phyloP scores from a whole-genome alignment of 2,329 filamentous ascomycete species.

The Cercospora sp. region DNA sequence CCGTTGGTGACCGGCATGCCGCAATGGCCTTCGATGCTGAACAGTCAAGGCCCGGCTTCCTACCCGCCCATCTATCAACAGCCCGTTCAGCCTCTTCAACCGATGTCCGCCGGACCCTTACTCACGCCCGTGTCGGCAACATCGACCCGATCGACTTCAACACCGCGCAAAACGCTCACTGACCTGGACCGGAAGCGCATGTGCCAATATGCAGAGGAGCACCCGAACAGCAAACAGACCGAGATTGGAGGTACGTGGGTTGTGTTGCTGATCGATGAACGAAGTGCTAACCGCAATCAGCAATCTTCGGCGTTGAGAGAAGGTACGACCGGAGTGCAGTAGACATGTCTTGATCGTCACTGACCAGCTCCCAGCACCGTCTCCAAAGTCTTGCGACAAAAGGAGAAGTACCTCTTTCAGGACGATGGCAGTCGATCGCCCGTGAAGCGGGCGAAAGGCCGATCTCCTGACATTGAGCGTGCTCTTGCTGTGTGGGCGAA shows the following conservation, averaged over 20 bases:
- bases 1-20: conserved; percentile 67
- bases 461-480: conserved; percentile 87
- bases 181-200: conserved; percentile 87
- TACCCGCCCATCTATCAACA: conserved; percentile 65
- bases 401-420: conserved; percentile 86
- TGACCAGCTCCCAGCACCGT: conserved; percentile 69
- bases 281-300: conserved; percentile 49
- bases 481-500: conserved; percentile 84
- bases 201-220: conserved; percentile 90
- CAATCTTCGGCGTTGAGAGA: conserved; percentile 92
- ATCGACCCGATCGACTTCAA: conserved; percentile 44
- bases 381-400: conserved; percentile 93
- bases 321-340: conserved; percentile 62
- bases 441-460: conserved; percentile 79
- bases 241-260: conserved; percentile 77
- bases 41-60: conserved; percentile 60
- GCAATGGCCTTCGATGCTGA: conserved; percentile 81
- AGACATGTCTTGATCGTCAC: background rate
- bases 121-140: conserved; percentile 55
- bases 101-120: conserved; percentile 53
- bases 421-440: conserved; percentile 78
- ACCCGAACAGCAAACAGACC: conserved; percentile 88
- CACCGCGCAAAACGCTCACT: conserved; percentile 70
- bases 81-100: conserved; percentile 46
- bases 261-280: background rate